These are phyloP conservation scores for Salix dunnii DNA, from an alignment of 345 rosid genomes.

Conservation along the genomic window DNA sequence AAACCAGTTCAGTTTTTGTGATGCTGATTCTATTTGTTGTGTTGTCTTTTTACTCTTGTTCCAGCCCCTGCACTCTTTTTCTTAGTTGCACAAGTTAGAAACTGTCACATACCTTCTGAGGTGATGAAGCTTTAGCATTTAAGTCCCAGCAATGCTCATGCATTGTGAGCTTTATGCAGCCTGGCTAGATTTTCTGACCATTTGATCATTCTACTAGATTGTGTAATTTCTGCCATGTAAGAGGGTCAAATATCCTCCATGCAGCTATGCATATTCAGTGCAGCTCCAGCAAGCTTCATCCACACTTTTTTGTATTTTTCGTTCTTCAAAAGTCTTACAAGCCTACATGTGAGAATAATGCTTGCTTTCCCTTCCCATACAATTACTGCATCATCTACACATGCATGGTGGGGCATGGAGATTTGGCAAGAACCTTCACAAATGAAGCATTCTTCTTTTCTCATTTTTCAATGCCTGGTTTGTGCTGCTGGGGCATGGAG, in stretches of 20 bases:
- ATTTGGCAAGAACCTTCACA: not conserved
- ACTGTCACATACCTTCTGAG: not conserved
- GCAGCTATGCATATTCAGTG: not conserved
- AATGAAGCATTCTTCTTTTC: not conserved
- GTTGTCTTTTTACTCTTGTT: not conserved
- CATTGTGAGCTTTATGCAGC: not conserved
- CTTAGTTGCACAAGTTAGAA: not conserved
- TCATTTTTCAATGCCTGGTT: not conserved
- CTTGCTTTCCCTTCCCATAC: not conserved
- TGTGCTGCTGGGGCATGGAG: not conserved
- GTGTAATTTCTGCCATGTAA: not conserved
- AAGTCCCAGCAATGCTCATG: not conserved
- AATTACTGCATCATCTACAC: not conserved
- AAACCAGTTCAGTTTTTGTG: slow-evolving; percentile 3
- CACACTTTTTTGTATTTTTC: no score
- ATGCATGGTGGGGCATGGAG: not conserved
- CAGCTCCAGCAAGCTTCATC: not conserved
- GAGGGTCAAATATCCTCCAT: not conserved
- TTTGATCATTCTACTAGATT: not conserved
- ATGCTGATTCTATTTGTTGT: not conserved
- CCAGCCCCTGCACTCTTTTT: not conserved
- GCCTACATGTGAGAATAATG: not conserved
- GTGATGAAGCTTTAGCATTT: not conserved
- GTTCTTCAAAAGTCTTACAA: not conserved
- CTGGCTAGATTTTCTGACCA: not conserved